Conservation (phyloP, 108 stramenopile genomes). For the Cyclotella choctawhatcheeana region DNA sequence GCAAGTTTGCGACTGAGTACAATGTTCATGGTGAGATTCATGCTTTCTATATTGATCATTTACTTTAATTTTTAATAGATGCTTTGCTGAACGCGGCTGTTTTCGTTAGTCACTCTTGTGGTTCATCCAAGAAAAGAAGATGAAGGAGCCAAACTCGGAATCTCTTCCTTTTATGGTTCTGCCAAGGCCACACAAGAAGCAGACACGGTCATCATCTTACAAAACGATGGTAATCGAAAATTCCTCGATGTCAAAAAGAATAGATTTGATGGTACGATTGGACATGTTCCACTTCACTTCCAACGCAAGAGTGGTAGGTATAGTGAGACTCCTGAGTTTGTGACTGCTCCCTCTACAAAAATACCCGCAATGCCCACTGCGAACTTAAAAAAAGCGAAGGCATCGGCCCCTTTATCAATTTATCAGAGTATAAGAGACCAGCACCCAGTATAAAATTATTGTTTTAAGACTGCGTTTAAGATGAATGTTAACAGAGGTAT, state of each 20-base stretch:
- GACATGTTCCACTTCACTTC: slow-evolving; percentile 81
- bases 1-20: slow-evolving; percentile 94
- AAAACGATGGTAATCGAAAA: slow-evolving; percentile 86
- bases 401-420: slow-evolving; percentile 10
- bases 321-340: slow-evolving; percentile 50
- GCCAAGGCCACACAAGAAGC: slow-evolving; percentile 99
- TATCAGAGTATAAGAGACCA: slow-evolving; percentile 45
- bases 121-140: slow-evolving; percentile 98
- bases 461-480: too few relatives aligned
- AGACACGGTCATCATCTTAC: slow-evolving; percentile 97
- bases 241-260: slow-evolving; percentile 98
- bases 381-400: slow-evolving; percentile 17
- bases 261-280: slow-evolving; percentile 94
- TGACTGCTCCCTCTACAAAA: slow-evolving; percentile 22
- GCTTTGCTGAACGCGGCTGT: not conserved
- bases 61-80: not conserved
- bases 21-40: slow-evolving; percentile 80
- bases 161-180: slow-evolving; percentile 91
- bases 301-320: slow-evolving; percentile 79
- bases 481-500: not conserved
- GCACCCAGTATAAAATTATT: slow-evolving; percentile 30
- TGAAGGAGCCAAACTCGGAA: slow-evolving; percentile 75
- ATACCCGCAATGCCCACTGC: slow-evolving; percentile 30
- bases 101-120: slow-evolving; percentile 82
- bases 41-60: not conserved